Evolutionary conservation across 169 alveolate species (phyloP).

Genomic region (Eimeria tenella): DNA sequence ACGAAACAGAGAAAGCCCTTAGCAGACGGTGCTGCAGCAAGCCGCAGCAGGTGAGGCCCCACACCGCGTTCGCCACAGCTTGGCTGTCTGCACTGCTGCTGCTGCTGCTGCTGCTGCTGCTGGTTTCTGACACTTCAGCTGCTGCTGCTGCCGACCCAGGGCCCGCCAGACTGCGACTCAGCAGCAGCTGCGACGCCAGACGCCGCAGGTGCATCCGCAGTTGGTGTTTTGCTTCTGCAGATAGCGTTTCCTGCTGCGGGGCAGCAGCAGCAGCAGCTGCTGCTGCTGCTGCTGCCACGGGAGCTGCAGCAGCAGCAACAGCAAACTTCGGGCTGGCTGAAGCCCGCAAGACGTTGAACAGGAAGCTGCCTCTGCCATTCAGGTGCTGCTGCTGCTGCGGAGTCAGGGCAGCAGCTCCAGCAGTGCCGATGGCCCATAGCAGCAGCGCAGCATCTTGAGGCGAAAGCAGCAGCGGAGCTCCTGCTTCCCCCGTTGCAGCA

Average conservation of each 20-base stretch:
- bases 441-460: conserved; percentile 64
- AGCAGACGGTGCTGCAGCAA: conserved; percentile 59
- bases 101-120: conserved; percentile 57
- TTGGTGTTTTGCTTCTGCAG: neutral
- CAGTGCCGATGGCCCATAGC: conserved; percentile 54
- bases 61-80: conserved; percentile 58
- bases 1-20: neutral
- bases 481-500: neutral
- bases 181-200: conserved; percentile 36
- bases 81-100: conserved; percentile 16
- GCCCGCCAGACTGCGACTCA: neutral
- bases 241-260: neutral
- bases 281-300: conserved; percentile 21
- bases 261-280: conserved; percentile 7
- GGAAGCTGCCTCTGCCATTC: neutral
- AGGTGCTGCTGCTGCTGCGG: conserved; percentile 4
- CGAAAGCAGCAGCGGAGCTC: conserved; percentile 33
- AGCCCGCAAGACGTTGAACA: neutral
- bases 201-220: conserved; percentile 30
- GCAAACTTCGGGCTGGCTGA: neutral
- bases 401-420: conserved; percentile 18
- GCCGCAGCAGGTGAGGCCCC: conserved; percentile 69
- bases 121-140: neutral
- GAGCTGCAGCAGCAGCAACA: neutral
- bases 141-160: conserved; percentile 9